These are phyloP conservation scores for Euclidium syriacum DNA, from an alignment of 345 rosid species.

Conservation along the genomic window DNA sequence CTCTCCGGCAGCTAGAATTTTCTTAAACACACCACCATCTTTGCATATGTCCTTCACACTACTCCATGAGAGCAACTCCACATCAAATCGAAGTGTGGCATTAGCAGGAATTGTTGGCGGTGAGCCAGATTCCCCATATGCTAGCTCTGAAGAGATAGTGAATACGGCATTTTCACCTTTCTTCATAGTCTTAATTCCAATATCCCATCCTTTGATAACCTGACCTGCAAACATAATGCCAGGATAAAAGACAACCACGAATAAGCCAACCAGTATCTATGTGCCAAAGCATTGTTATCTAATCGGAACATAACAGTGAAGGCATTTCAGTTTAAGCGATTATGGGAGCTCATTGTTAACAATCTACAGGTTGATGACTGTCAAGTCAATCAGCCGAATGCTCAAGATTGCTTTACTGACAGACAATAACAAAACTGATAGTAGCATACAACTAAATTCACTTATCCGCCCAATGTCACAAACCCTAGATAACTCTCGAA, in stretches of 20 bases:
- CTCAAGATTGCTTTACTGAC: neutral
- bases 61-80: conserved; percentile 67
- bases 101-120: conserved; percentile 86
- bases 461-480: too few species aligned
- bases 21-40: conserved; percentile 83
- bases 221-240: conserved; percentile 45
- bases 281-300: too few species aligned
- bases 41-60: conserved; percentile 83
- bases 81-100: conserved; percentile 85
- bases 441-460: neutral
- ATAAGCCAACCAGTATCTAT: neutral
- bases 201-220: conserved; percentile 98
- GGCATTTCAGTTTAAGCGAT: neutral
- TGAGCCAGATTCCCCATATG: conserved; percentile 84
- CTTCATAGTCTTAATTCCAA: conserved; percentile 95
- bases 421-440: neutral
- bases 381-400: neutral
- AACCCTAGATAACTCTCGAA: too few species aligned
- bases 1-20: conserved; percentile 57
- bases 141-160: conserved; percentile 78
- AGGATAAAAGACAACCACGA: neutral
- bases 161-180: conserved; percentile 83
- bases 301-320: neutral
- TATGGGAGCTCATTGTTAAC: neutral
- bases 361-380: neutral